Conservation (phyloP, 78 protist genomes). For the Thecamonas trahens region DNA sequence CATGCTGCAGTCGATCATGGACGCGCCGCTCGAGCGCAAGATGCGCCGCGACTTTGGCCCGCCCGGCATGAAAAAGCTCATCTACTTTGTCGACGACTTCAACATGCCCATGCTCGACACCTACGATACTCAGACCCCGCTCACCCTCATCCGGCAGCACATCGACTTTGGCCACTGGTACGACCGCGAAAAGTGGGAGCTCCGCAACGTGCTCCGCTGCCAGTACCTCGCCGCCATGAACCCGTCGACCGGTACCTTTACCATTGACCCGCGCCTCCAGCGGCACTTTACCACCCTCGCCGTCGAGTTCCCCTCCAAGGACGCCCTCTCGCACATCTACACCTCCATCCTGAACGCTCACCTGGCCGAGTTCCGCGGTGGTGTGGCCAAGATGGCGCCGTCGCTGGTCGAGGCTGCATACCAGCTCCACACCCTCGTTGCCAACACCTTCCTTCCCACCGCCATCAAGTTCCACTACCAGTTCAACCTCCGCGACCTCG, state of each 20-base stretch:
- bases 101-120: conserved; percentile 83
- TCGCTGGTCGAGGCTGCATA: conserved; percentile 27
- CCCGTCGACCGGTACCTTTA: conserved; percentile 84
- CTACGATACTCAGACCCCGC: conserved; percentile 81
- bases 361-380: background rate
- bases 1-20: conserved; percentile 49
- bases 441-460: conserved; percentile 56
- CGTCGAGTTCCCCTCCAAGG: conserved; percentile 42
- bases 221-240: conserved; percentile 70
- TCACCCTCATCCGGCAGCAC: conserved; percentile 75
- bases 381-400: background rate
- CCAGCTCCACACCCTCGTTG: conserved; percentile 44
- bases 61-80: conserved; percentile 42
- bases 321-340: conserved; percentile 28
- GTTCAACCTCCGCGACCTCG: conserved; percentile 79
- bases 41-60: conserved; percentile 74
- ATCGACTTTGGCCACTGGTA: conserved; percentile 67
- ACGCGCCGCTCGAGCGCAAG: conserved; percentile 64
- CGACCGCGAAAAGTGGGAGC: conserved; percentile 33
- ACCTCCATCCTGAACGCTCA: conserved; percentile 19
- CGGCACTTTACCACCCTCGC: conserved; percentile 67
- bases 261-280: conserved; percentile 66
- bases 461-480: conserved; percentile 86
- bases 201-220: conserved; percentile 17
- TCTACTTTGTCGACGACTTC: conserved; percentile 72